Evolutionary conservation across 331 rosid species (phyloP).

Genomic region (Cydonia oblonga): DNA sequence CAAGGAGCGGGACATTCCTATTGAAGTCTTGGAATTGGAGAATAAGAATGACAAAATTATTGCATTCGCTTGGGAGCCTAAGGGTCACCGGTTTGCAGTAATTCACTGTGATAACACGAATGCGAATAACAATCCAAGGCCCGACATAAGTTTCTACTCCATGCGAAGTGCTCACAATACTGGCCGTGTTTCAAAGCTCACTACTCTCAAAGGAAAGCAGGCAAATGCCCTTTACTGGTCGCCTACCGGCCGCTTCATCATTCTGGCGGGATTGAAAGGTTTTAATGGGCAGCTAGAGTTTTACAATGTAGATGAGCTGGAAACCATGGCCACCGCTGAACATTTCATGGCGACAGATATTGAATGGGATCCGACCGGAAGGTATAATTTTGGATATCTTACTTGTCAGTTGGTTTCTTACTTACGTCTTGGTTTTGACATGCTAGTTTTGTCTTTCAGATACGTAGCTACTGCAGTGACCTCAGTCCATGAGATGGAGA

Average conservation of each 20-base stretch:
- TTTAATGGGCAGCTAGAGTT: constrained; percentile 74
- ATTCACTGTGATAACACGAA: constrained; percentile 55
- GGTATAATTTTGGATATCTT: constrained; percentile 29
- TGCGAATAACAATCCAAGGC: constrained; percentile 45
- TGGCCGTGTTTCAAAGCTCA: constrained; percentile 67
- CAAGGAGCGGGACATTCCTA: constrained; percentile 76
- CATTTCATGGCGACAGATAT: constrained; percentile 89
- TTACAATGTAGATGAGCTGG: constrained; percentile 79
- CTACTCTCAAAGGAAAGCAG: constrained; percentile 76
- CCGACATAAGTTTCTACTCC: constrained; percentile 69
- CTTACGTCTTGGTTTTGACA: neutral
- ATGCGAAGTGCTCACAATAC: constrained; percentile 57
- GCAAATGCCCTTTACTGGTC: constrained; percentile 95
- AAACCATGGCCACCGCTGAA: constrained; percentile 83
- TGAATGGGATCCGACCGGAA: constrained; percentile 98
- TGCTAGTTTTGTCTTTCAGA: constrained; percentile 24
- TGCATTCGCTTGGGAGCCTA: constrained; percentile 94
- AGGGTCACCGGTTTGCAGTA: constrained; percentile 76
- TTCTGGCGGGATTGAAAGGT: constrained; percentile 79
- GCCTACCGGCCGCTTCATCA: constrained; percentile 62
- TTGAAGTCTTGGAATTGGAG: constrained; percentile 84
- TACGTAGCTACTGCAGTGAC: constrained; percentile 80
- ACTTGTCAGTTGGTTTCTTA: neutral
- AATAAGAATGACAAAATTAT: constrained; percentile 85
- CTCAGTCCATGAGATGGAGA: constrained; percentile 90